Base-by-base conservation (phyloP, 352 stramenopile species). In the Pythium volutum region DNA sequence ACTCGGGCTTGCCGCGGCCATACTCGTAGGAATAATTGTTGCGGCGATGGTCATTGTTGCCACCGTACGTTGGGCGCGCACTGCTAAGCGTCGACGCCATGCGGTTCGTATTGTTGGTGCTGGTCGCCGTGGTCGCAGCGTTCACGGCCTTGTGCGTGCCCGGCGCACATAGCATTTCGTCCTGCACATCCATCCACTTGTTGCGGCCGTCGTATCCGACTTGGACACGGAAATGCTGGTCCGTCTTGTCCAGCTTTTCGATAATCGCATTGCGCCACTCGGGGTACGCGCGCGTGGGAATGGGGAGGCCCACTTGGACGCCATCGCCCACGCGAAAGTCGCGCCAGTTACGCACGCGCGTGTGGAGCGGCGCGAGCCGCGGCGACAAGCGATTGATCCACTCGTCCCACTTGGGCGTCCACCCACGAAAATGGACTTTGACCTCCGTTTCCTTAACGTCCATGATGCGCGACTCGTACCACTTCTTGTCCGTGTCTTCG, bases 361-460 rank as follows among this genome's bases (percentile, higher is more conserved):
- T 97, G 53, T 98, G 84, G 54, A 98, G 93, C 2, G 89, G 91
- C 26, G 87, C 81, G 29, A 99, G 70, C 9, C 95, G 81, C 15
- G 81, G 60, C 12, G 95, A 98, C 59, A 91, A 77, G 29, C 80
- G 87, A 7, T 78, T 64, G 25, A 99, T 74, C 94, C 95, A 98
- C 71, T 99, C 95, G 72, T 99, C 96, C 97, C 97, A 99, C 59
- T 97, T 93, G 12, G 84, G 61, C 3, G 97, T 97, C 96, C 96
- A 99, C 8, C 96, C 96, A 55, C 98, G 97, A 68, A 98, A 99
- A 69, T 98, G 95, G 31, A 99, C 87, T 31, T 95, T 76, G 31
- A 98, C 74, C 27, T 68, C 1, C 22, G 29, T 34, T 0, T 51
- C 29, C 20, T 39, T 29, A 22, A 68, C 41, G 2, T 71, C 60